phyloP scores from a whole-genome alignment of 1,284 basidiomycete species.

The Cystobasidium sp. region DNA sequence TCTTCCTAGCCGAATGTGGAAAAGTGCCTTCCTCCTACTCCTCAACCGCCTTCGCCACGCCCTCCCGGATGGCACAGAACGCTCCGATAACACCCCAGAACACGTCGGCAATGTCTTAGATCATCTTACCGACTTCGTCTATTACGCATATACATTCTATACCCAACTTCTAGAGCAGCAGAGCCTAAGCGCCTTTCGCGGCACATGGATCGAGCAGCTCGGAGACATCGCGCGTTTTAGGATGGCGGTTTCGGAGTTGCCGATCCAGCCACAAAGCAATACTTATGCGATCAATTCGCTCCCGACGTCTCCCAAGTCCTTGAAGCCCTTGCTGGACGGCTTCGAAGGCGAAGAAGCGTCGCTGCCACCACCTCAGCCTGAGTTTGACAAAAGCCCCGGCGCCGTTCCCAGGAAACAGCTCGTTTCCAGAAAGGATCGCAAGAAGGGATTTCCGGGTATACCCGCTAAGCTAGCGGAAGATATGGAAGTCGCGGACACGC shows the following conservation, averaged over 20 bases:
- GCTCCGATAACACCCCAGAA: not conserved
- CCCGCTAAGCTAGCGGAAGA: constrained; percentile 7
- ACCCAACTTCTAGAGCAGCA: constrained; percentile 84
- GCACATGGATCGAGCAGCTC: constrained; percentile 91
- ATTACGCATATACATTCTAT: constrained; percentile 93
- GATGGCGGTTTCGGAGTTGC: constrained; percentile 75
- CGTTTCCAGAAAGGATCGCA: constrained; percentile 24
- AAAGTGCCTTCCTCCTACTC: constrained; percentile 83
- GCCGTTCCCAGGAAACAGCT: constrained; percentile 5
- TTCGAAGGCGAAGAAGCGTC: not conserved
- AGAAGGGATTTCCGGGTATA: constrained; percentile 32
- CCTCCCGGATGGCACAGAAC: constrained; percentile 61
- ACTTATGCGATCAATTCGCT: no score
- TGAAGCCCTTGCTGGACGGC: not conserved
- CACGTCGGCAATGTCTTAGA: constrained; percentile 61
- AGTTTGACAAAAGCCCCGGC: not conserved
- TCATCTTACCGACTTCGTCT: constrained; percentile 86
- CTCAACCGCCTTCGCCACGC: constrained; percentile 86
- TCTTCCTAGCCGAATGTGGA: constrained; percentile 91
- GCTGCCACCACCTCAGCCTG: not conserved
- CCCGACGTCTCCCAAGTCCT: no score
- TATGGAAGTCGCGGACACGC: constrained; percentile 28
- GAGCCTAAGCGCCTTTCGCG: constrained; percentile 70
- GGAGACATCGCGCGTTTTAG: constrained; percentile 93
- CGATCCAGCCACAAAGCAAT: not conserved